A percentile compares a stretch with the other conserved stretches of the same genome.
Evolutionary conservation across 2,329 filamentous ascomycete genomes (phyloP).

Genomic region (Sarocladium brachiariae): DNA sequence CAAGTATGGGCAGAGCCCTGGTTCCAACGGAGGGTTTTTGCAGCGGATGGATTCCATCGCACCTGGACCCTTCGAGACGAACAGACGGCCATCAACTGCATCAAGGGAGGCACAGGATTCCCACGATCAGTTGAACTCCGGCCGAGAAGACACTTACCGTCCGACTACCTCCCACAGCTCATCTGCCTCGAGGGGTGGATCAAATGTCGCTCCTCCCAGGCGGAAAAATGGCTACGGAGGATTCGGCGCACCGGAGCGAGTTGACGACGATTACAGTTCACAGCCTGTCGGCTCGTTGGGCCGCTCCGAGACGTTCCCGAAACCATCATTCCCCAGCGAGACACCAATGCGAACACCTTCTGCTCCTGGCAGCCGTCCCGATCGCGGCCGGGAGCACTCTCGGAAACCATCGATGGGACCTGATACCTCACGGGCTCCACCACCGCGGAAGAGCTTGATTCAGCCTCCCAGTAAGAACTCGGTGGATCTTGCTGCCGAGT

Average conservation of each 20-base stretch:
- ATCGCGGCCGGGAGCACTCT: conserved; percentile 24
- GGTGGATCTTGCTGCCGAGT: conserved; percentile 53
- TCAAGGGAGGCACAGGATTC: conserved; percentile 28
- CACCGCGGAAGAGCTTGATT: conserved; percentile 43
- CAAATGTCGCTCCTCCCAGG: conserved; percentile 16
- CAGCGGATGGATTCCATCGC: conserved; percentile 59
- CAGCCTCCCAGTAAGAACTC: conserved; percentile 35
- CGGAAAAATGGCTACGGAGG: conserved; percentile 51
- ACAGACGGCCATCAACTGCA: conserved; percentile 26
- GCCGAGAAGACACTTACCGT: conserved; percentile 15
- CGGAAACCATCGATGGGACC: conserved; percentile 39
- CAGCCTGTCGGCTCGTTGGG: conserved; percentile 30
- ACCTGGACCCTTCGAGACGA: conserved; percentile 57
- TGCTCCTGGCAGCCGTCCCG: conserved; percentile 36
- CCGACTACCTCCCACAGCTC: conserved; percentile 13
- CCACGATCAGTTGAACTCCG: conserved; percentile 16
- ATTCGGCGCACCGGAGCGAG: conserved; percentile 42
- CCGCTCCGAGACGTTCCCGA: conserved; percentile 49
- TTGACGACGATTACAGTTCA: conserved; percentile 30
- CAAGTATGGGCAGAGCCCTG: conserved; percentile 41
- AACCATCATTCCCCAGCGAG: conserved; percentile 28
- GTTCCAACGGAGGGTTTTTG: conserved; percentile 33
- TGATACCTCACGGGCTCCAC: conserved; percentile 45
- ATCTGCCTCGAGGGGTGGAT: not conserved
- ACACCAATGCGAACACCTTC: conserved; percentile 39